phyloP scores from a whole-genome alignment of 441 rosid genomes.

The Populus trichocarpa region DNA sequence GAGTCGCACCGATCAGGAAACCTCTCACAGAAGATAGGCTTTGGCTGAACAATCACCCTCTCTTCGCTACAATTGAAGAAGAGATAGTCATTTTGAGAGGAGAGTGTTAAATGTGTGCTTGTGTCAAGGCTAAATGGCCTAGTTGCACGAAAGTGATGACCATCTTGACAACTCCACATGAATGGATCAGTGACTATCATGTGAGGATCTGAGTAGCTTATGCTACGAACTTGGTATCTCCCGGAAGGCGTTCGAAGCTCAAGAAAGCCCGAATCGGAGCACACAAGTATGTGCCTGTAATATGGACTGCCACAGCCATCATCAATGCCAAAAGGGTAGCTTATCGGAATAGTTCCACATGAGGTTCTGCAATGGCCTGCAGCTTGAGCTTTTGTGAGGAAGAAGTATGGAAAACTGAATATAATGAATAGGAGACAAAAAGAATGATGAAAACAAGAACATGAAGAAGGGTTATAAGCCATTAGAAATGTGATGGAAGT shows the following conservation, averaged over 20 bases:
- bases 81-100: constrained; percentile 78
- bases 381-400: constrained; percentile 37
- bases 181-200: constrained; percentile 64
- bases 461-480: constrained; percentile 17
- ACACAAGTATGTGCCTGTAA: constrained; percentile 71
- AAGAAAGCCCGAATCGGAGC: constrained; percentile 54
- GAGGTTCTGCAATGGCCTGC: constrained; percentile 51
- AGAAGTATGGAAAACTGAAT: constrained; percentile 13
- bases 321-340: constrained; percentile 73
- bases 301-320: constrained; percentile 92
- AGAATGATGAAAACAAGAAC: constrained; percentile 6
- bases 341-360: constrained; percentile 70
- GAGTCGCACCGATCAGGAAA: constrained; percentile 92
- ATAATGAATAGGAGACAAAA: background rate
- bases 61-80: constrained; percentile 82
- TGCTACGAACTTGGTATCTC: constrained; percentile 56
- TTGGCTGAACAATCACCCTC: constrained; percentile 70
- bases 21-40: constrained; percentile 76
- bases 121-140: constrained; percentile 86
- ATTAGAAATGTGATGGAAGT: constrained; percentile 14
- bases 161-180: constrained; percentile 84
- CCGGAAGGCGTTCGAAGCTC: constrained; percentile 88
- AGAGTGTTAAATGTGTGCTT: constrained; percentile 73
- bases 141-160: constrained; percentile 63
- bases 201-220: constrained; percentile 84